Evolutionary conservation across 1,284 basidiomycete species (phyloP).

Genomic region (Melampsora larici-populina): DNA sequence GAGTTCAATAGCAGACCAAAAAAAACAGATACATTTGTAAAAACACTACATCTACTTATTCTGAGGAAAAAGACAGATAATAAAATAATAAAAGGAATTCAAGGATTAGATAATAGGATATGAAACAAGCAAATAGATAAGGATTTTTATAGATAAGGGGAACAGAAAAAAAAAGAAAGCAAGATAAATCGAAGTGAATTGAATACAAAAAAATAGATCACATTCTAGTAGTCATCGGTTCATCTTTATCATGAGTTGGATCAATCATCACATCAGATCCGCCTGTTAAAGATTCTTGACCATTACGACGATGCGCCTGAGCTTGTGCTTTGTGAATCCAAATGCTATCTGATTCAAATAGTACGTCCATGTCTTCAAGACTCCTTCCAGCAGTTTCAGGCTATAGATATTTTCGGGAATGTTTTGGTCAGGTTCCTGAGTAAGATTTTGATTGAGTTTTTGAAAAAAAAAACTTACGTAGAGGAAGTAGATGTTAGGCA

Average conservation of each 20-base stretch:
- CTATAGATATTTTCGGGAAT: conserved; percentile 57
- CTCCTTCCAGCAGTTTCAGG: conserved; percentile 69
- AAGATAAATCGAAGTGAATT: too few relatives aligned
- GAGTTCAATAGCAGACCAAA: too few relatives aligned
- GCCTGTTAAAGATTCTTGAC: background rate
- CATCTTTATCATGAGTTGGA: background rate
- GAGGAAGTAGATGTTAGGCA: conserved; percentile 42
- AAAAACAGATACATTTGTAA: too few relatives aligned
- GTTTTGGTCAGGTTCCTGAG: background rate
- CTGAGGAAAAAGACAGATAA: too few relatives aligned
- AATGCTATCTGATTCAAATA: conserved; percentile 65
- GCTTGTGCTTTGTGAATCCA: conserved; percentile 18
- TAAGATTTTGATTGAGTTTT: background rate
- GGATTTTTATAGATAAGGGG: background rate
- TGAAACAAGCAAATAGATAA: background rate
- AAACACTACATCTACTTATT: too few relatives aligned
- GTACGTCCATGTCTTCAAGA: conserved; percentile 74
- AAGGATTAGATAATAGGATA: background rate
- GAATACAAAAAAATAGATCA: too few relatives aligned
- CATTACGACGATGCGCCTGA: background rate
- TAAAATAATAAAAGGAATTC: too few relatives aligned
- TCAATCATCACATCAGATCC: background rate
- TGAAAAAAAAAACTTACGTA: background rate
- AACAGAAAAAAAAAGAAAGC: too few relatives aligned
- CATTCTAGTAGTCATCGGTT: background rate